Evolutionary conservation across 1,139 yeast genomes (phyloP), one percentile per base, ranked within the genome.

Genomic region (Starmera stellimalicola): DNA sequence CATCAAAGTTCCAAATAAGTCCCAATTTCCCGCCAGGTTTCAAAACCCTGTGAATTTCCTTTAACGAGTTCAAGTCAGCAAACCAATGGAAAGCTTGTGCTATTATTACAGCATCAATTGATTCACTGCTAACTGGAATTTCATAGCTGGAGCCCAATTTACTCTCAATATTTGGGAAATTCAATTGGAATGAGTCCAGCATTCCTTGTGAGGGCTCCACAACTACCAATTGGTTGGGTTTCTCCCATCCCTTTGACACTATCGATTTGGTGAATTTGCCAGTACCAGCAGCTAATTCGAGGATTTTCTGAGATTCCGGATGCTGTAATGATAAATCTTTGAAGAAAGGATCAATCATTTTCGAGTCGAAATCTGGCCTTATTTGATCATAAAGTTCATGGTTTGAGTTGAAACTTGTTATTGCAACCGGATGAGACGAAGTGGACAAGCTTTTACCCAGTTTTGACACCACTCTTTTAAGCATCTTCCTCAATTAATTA

Each of bases 1-100:
- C 62, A 47, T 77, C 83, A 43, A 63, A 70, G 51, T 77, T 77
- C 84, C 84, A 77, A 38, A 77, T 65, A 34, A 74, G 51, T 0
- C 77, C 82, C 20, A 77, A 58, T 32, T 49, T 50, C 5, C 70
- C 73, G 15, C 53, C 58, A 0, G 79, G 77, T 43, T 69, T 71
- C 42, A 77, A 58, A 0, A 76, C 73, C 18, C 83, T 57, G 27
- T 57, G 46, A 20, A 77, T 51, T 47, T 77, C 83, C 35, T 56
- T 52, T 26, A 77, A 51, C 2, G 79, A 62, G 5, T 57, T 62
- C 3, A 43, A 37, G 45, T 73, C 77, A 12, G 76, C 66, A 52
- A 77, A 77, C 84, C 84, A 77, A 45, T 77, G 84, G 51, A 71
- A 77, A 0, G 75, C 84, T 45, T 77, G 83, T 0, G 84, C 82